A percentile compares a stretch with the other conserved stretches of the same genome.
These are phyloP conservation scores for Schizonepeta tenuifolia DNA, from an alignment of 257 asterid genomes.

Conservation along the genomic window DNA sequence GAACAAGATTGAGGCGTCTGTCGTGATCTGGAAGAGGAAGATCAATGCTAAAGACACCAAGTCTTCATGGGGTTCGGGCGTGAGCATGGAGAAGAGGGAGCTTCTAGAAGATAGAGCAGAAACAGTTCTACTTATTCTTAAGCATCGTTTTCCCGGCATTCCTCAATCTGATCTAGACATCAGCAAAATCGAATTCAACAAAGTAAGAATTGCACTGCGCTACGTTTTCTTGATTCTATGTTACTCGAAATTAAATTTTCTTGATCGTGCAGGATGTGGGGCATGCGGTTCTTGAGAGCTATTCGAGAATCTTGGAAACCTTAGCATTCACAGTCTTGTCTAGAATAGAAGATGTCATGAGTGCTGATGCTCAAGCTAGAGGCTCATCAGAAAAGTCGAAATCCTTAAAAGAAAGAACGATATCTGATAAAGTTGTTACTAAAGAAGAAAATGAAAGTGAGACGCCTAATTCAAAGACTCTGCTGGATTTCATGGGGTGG, in stretches of 20 bases:
- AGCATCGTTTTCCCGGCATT: conserved; percentile 62
- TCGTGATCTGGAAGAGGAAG: conserved; percentile 72
- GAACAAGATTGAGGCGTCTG: conserved; percentile 71
- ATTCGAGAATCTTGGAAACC: conserved; percentile 86
- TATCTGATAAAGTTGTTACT: conserved; percentile 23
- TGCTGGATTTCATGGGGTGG: conserved; percentile 68
- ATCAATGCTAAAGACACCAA: conserved; percentile 65
- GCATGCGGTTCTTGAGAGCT: conserved; percentile 87
- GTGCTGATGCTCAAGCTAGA: conserved; percentile 60
- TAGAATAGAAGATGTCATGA: conserved; percentile 78
- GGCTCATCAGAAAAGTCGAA: conserved; percentile 48
- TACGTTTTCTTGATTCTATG: background rate
- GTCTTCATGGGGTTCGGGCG: conserved; percentile 72
- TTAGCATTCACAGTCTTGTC: conserved; percentile 80
- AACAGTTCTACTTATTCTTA: conserved; percentile 52
- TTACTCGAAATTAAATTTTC: background rate
- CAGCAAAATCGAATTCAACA: conserved; percentile 57
- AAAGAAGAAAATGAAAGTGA: conserved; percentile 40
- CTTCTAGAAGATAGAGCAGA: conserved; percentile 67
- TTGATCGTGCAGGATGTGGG: conserved; percentile 74
- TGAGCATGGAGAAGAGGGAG: conserved; percentile 66
- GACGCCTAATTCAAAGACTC: conserved; percentile 48
- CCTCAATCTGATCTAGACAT: conserved; percentile 63
- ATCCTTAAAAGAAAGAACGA: conserved; percentile 33
- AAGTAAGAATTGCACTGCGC: conserved; percentile 35